Conservation (phyloP, 176 grass and related monocot species). For the Phragmites australis region DNA sequence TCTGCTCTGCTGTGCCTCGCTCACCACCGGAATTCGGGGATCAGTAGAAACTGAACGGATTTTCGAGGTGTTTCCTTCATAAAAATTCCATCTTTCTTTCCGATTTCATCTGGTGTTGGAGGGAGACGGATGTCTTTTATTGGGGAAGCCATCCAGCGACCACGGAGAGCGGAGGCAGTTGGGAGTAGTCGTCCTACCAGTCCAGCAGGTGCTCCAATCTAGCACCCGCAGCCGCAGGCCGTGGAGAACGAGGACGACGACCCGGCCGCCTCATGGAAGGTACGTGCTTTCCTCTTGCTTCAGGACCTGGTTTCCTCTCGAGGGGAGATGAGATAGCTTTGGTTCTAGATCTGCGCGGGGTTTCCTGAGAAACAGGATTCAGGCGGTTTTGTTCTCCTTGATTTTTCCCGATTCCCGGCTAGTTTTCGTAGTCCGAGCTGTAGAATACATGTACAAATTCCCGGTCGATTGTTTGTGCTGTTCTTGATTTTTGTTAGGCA, state of each 20-base stretch:
- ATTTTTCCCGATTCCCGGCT: background rate
- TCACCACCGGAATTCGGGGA: conserved; percentile 13
- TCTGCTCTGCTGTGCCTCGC: background rate
- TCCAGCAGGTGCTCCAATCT: conserved; percentile 1
- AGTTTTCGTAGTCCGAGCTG: background rate
- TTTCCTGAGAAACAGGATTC: background rate
- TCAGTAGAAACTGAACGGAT: background rate
- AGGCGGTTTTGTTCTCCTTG: background rate
- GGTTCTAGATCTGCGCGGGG: conserved; percentile 19
- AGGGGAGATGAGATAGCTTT: background rate
- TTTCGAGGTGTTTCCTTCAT: too few relatives aligned
- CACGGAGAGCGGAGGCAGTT: background rate
- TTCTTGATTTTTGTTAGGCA: background rate
- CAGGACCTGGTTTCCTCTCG: background rate
- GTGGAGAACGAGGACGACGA: background rate
- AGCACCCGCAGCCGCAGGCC: background rate
- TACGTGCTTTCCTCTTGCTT: background rate
- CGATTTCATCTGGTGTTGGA: background rate
- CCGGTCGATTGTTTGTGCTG: background rate
- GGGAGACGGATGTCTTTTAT: conserved; percentile 31
- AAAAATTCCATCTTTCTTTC: background rate
- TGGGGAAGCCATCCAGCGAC: background rate
- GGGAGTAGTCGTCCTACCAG: background rate
- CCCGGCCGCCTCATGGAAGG: conserved; percentile 30
- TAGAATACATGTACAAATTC: background rate